phyloP scores from a whole-genome alignment of 176 grass and related monocot species.

The Hordeum marinum region DNA sequence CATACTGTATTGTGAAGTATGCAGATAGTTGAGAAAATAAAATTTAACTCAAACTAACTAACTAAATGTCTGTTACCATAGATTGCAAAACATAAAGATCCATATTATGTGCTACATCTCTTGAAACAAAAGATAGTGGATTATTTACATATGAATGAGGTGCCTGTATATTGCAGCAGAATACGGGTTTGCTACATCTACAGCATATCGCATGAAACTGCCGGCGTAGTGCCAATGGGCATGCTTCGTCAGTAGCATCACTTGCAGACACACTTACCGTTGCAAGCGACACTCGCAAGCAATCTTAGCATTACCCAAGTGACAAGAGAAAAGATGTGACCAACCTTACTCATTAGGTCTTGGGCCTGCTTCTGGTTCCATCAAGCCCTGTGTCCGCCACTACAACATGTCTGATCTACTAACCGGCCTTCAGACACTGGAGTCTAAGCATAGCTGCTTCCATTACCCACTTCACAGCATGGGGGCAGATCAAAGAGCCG shows the following conservation, averaged over 20 bases:
- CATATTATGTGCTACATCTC: neutral
- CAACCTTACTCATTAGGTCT: neutral
- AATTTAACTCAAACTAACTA: neutral
- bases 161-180: neutral
- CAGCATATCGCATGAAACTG: neutral
- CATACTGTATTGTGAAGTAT: neutral
- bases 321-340: neutral
- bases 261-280: neutral
- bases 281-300: neutral
- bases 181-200: neutral
- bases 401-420: neutral
- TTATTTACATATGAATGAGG: neutral
- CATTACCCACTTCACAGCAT: neutral
- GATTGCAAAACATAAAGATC: neutral
- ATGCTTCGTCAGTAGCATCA: neutral
- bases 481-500: neutral
- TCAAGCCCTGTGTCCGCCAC: neutral
- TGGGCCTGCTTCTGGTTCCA: neutral
- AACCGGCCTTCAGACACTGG: neutral
- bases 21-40: neutral
- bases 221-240: neutral
- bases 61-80: neutral
- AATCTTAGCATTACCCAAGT: neutral
- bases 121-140: neutral
- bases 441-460: neutral